These are phyloP conservation scores for Entophlyctis luteolus DNA, from an alignment of 192 early-diverging fungal species.

Conservation along the genomic window DNA sequence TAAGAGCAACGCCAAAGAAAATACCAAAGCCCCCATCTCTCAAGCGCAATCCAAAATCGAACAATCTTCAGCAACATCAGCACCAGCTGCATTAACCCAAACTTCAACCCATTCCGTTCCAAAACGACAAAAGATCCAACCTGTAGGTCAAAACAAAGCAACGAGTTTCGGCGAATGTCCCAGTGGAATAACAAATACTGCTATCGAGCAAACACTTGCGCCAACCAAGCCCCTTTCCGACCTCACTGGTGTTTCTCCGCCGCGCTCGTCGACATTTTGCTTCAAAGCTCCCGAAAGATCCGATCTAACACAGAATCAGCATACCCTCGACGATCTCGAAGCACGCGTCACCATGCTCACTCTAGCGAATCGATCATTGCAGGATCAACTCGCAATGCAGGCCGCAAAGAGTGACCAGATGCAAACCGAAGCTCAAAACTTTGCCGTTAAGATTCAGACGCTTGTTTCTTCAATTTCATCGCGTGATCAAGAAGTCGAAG, in stretches of 20 bases:
- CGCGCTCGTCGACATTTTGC: too few species aligned
- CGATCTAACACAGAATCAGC: background rate
- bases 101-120: background rate
- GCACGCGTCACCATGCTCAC: slow-evolving; percentile 7
- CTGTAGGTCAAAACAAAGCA: too few species aligned
- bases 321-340: background rate
- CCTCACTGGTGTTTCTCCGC: too few species aligned
- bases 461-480: background rate
- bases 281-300: too few species aligned
- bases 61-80: background rate
- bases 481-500: background rate
- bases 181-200: too few species aligned
- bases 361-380: background rate
- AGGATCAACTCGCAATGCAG: slow-evolving; percentile 7
- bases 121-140: too few species aligned
- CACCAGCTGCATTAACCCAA: background rate
- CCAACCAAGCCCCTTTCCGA: too few species aligned
- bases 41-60: too few species aligned
- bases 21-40: background rate
- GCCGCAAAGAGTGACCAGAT: background rate
- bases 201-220: too few species aligned
- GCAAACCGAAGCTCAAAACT: background rate
- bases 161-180: too few species aligned
- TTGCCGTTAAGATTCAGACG: background rate
- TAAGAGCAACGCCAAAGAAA: background rate